phyloP scores from a whole-genome alignment of 176 grass and related monocot genomes.

The Triticum turgidum region DNA sequence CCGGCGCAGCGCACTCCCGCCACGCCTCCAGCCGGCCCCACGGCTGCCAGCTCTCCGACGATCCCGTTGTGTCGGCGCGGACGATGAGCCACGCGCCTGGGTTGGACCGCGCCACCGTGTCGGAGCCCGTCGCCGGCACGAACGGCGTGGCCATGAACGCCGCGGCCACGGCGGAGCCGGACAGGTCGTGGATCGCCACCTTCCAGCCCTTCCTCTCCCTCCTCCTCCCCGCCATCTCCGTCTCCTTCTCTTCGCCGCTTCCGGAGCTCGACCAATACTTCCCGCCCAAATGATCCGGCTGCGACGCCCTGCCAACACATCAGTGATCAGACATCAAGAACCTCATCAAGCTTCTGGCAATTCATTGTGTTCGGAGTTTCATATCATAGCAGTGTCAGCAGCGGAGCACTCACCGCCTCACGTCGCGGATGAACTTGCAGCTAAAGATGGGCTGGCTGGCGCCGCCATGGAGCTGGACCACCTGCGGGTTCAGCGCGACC shows the following conservation, averaged over 20 bases:
- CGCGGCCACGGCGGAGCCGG: conserved; percentile 74
- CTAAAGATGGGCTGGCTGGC: conserved; percentile 58
- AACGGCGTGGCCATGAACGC: conserved; percentile 96
- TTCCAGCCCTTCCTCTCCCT: conserved; percentile 85
- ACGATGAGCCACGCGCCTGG: conserved; percentile 58
- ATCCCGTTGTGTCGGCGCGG: conserved; percentile 5
- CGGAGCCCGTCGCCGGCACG: conserved; percentile 68
- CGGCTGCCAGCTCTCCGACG: conserved; percentile 72
- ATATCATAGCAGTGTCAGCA: background rate
- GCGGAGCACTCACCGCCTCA: conserved; percentile 33
- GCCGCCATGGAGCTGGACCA: conserved; percentile 2
- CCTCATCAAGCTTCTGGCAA: background rate
- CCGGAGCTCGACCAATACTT: conserved; percentile 40
- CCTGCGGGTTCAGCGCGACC: conserved; percentile 7
- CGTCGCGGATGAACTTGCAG: conserved; percentile 81
- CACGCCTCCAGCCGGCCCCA: conserved; percentile 93
- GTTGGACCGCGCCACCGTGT: conserved; percentile 81
- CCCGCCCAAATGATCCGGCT: conserved; percentile 40
- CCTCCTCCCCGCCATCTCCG: conserved; percentile 35
- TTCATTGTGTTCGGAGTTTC: background rate
- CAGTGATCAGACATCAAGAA: background rate
- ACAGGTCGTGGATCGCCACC: conserved; percentile 83
- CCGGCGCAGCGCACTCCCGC: conserved; percentile 37
- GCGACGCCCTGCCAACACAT: conserved; percentile 44
- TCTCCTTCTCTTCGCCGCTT: conserved; percentile 31